phyloP scores from a whole-genome alignment of 2,329 filamentous ascomycete genomes.

The Colletotrichum spinosum region DNA sequence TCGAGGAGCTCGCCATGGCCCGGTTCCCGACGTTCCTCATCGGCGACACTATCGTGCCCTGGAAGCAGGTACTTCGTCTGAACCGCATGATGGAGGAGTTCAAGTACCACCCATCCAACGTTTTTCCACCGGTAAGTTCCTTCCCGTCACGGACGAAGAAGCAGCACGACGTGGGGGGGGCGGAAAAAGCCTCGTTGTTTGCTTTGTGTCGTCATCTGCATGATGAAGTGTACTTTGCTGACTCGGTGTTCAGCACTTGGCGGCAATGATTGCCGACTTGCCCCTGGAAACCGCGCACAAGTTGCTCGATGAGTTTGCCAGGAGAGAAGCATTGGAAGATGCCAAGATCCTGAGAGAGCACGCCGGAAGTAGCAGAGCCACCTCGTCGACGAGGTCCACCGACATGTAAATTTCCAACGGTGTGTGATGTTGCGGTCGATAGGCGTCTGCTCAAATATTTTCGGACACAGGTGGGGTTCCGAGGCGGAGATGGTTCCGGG shows the following conservation, averaged over 20 bases:
- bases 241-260: conserved; percentile 32
- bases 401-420: conserved; percentile 3
- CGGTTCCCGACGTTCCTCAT: conserved; percentile 45
- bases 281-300: conserved; percentile 41
- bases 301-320: conserved; percentile 40
- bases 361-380: conserved; percentile 32
- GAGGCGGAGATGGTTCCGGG: neutral
- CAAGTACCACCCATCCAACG: conserved; percentile 45
- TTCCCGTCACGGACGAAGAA: too few relatives aligned
- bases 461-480: too few relatives aligned
- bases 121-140: conserved; percentile 43
- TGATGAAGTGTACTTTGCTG: conserved; percentile 9
- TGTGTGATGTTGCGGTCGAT: too few relatives aligned
- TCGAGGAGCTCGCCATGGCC: conserved; percentile 50
- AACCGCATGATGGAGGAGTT: conserved; percentile 51
- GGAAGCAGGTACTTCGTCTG: conserved; percentile 49
- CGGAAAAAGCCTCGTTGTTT: neutral
- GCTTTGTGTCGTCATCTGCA: neutral
- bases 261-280: conserved; percentile 39
- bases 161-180: too few relatives aligned
- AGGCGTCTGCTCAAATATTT: too few relatives aligned
- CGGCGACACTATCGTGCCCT: conserved; percentile 50
- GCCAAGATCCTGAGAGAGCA: conserved; percentile 37
- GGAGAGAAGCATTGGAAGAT: conserved; percentile 36
- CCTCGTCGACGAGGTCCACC: conserved; percentile 37